A percentile compares a stretch with the other conserved stretches of the same genome.
Evolutionary conservation across 257 asterid species (phyloP).

Genomic region (Penstemon barbatus): DNA sequence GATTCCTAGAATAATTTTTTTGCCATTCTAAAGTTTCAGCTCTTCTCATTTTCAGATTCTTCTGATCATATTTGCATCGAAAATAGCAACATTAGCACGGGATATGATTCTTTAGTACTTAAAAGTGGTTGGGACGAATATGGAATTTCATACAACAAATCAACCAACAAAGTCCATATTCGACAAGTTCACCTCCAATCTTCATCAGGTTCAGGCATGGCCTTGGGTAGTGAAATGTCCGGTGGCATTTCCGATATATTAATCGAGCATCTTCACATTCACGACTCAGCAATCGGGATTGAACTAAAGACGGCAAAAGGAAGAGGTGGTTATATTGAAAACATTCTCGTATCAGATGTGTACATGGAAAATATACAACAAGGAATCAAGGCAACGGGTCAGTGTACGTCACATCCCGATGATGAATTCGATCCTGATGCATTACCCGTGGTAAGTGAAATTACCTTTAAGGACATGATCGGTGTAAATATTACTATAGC

Average conservation of each 20-base stretch:
- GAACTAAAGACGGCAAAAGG: constrained; percentile 75
- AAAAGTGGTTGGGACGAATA: constrained; percentile 99
- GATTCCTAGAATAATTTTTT: not conserved
- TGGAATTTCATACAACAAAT: constrained; percentile 66
- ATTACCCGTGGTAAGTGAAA: constrained; percentile 57
- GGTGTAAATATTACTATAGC: constrained; percentile 68
- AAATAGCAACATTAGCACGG: constrained; percentile 80
- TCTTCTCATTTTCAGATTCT: constrained; percentile 63
- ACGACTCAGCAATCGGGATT: constrained; percentile 56
- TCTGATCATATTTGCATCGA: constrained; percentile 81
- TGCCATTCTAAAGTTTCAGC: constrained; percentile 12
- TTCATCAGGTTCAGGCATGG: constrained; percentile 66
- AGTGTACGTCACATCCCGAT: constrained; percentile 74
- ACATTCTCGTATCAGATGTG: constrained; percentile 46
- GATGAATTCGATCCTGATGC: constrained; percentile 68
- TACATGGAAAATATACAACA: constrained; percentile 53
- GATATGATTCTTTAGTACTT: constrained; percentile 72
- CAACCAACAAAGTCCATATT: constrained; percentile 66
- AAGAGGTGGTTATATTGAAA: constrained; percentile 77
- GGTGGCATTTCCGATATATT: constrained; percentile 80
- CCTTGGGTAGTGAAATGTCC: constrained; percentile 95
- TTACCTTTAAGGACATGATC: constrained; percentile 53
- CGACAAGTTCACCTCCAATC: constrained; percentile 53
- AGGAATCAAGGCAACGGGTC: constrained; percentile 81
- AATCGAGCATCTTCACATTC: constrained; percentile 54